Conservation (phyloP, 2,329 filamentous ascomycete species). For the Alternaria brassicae region DNA sequence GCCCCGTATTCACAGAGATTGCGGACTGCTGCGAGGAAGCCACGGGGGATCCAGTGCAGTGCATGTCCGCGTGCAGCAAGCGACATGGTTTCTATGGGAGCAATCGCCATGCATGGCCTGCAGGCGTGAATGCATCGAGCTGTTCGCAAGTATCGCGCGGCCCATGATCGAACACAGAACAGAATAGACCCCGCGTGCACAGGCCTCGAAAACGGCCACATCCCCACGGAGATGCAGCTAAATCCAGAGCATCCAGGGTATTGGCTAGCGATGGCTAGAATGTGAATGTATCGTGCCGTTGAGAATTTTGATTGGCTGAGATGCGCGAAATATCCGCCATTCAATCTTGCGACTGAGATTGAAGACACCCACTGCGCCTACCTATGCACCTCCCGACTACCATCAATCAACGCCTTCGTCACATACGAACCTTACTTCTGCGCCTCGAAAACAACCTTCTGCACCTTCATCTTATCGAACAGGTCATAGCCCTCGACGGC, state of each 20-base stretch:
- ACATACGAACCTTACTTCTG: conserved; percentile 37
- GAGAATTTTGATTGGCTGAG: not conserved
- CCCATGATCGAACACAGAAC: conserved; percentile 18
- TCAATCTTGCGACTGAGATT: not conserved
- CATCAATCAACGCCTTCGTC: not conserved
- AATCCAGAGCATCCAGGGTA: not conserved
- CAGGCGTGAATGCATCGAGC: conserved; percentile 15
- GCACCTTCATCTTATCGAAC: conserved; percentile 62
- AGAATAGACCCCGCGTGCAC: conserved; percentile 28
- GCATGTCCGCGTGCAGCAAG: conserved; percentile 16
- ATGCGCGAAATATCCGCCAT: not conserved
- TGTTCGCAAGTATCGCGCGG: conserved; percentile 21
- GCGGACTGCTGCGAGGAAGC: conserved; percentile 19
- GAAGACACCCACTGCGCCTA: not conserved
- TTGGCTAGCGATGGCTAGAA: conserved; percentile 4
- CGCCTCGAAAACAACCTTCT: conserved; percentile 61
- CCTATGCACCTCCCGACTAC: not conserved
- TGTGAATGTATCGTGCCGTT: not conserved
- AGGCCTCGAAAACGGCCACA: conserved; percentile 19
- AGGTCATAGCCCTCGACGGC: conserved; percentile 61
- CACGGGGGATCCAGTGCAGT: conserved; percentile 14
- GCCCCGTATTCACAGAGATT: conserved; percentile 34
- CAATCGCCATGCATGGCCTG: conserved; percentile 19
- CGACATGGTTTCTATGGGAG: conserved; percentile 14
- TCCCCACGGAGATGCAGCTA: conserved; percentile 19